Base-by-base conservation (phyloP, 768 basidiomycete species). In the Boletales sp. region DNA sequence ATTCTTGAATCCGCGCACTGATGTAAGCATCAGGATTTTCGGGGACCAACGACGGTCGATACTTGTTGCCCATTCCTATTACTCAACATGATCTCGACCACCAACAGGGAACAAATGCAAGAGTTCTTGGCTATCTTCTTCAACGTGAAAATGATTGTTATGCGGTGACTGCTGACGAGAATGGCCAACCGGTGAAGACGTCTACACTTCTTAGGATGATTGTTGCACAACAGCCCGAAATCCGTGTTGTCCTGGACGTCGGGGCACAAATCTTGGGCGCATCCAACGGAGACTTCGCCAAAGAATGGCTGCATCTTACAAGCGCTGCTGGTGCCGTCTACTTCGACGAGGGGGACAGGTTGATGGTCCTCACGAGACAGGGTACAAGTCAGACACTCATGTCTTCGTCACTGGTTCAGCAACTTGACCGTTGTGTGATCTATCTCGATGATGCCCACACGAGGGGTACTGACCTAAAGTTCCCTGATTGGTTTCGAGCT, bases 261-360 rank as follows among this genome's bases (percentile, higher is more conserved):
- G 80, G 79, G 0, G 80, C 79, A 0, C 79, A 81, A 52, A 74
- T 82, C 62, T 61, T 82, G 13, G 78, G 80, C 33, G 56, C 77
- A 45, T 62, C 66, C 14, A 81, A 77, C 52, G 34, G 55, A 1
- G 61, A 74, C 13, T 38, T 81, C 1, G 74, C 67, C 5, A n/a
- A 38, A 32, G 35, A 8, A 0, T 63, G 58, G 61, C 39, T 62
- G 3, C 5, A 19, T 2, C 54, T 62, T 13, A 44, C 42, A 2
- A 53, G 65, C 25, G 54, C 72, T 2, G 58, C 64, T 32, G 80
- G 76, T 0, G 75, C 72, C 0, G 64, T 82, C 6, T 81, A 69
- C 48, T 72, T 69, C 58, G 61, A 74, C 40, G 44, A 55, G 9
- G 36, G 46, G 5, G 54, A 56, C 4, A 46, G 49, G n/a, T 4